Percentiles rank a stretch among this genome's conserved stretches.
Conservation (phyloP, 352 stramenopile species). For the Pythium plurisporium region DNA sequence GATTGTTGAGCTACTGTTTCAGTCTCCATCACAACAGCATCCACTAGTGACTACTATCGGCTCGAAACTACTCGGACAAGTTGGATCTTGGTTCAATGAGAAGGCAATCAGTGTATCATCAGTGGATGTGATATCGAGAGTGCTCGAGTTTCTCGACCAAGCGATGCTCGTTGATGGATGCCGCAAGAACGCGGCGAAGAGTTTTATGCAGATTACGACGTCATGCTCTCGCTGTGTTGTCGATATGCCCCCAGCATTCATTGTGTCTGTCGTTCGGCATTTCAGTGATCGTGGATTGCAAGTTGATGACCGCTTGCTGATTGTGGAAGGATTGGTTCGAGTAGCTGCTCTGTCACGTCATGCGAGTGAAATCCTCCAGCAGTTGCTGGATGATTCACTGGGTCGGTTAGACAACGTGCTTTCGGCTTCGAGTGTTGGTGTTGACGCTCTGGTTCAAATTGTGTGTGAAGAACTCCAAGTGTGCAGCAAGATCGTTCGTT, state of each 20-base stretch:
- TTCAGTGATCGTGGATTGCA: slow-evolving; percentile 34
- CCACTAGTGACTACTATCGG: slow-evolving; percentile 39
- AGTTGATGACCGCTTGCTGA: slow-evolving; percentile 50
- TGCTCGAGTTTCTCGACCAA: slow-evolving; percentile 52
- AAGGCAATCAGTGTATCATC: slow-evolving; percentile 28
- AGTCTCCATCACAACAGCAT: slow-evolving; percentile 21
- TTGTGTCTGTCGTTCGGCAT: slow-evolving; percentile 42
- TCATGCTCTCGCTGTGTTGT: slow-evolving; percentile 39
- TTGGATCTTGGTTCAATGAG: slow-evolving; percentile 51
- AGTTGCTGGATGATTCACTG: slow-evolving; percentile 43
- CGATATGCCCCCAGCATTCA: slow-evolving; percentile 38
- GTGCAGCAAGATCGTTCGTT: slow-evolving; percentile 59
- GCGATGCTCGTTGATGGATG: slow-evolving; percentile 35
- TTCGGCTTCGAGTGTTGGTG: neutral
- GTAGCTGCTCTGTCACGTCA: slow-evolving; percentile 40
- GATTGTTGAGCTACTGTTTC: slow-evolving; percentile 39
- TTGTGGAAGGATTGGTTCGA: slow-evolving; percentile 65
- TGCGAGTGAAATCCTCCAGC: slow-evolving; percentile 47
- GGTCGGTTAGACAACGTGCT: slow-evolving; percentile 44
- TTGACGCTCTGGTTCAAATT: neutral
- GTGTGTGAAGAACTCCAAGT: slow-evolving; percentile 64
- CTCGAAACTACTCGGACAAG: slow-evolving; percentile 53
- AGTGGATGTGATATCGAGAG: slow-evolving; percentile 36
- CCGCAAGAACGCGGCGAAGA: slow-evolving; percentile 47
- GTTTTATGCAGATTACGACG: slow-evolving; percentile 70